A percentile compares a stretch with the other conserved stretches of the same genome.
phyloP scores from a whole-genome alignment of 768 basidiomycete genomes.

The Gautieria morchelliformis region DNA sequence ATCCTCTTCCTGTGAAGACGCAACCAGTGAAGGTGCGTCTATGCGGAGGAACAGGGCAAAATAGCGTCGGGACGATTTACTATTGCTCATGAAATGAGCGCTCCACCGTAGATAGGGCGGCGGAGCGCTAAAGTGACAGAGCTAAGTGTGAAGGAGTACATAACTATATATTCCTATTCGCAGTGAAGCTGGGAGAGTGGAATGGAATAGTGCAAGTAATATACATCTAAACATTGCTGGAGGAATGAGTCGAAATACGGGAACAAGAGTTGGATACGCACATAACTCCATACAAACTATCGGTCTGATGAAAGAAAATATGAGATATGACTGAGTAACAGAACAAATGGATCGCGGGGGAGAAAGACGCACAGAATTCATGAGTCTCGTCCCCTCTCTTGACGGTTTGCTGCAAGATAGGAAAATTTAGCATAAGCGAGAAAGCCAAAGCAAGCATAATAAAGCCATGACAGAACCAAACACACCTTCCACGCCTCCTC shows the following conservation, averaged over 20 bases:
- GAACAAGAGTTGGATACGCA: not conserved
- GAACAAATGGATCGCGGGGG: not conserved
- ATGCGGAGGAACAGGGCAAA: conserved; percentile 30
- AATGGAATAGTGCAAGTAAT: not conserved
- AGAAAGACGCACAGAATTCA: conserved; percentile 69
- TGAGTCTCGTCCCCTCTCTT: conserved; percentile 93
- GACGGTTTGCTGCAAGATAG: conserved; percentile 73
- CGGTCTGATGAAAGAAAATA: conserved; percentile 10
- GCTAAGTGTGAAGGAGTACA: conserved; percentile 24
- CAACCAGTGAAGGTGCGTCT: conserved; percentile 15
- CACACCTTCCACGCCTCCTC: conserved; percentile 98
- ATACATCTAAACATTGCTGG: not conserved
- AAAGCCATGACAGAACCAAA: conserved; percentile 42
- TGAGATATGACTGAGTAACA: conserved; percentile 5
- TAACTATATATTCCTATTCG: no score
- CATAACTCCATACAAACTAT: conserved; percentile 7
- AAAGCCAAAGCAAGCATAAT: conserved; percentile 14
- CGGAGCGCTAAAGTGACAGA: conserved; percentile 83
- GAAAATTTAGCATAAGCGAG: conserved; percentile 25
- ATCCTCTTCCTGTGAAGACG: conserved; percentile 30
- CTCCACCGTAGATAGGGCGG: conserved; percentile 51
- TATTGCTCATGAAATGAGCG: conserved; percentile 85
- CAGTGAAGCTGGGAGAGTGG: not conserved
- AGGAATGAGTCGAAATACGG: not conserved
- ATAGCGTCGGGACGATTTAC: conserved; percentile 28